Evolutionary conservation across 2,329 filamentous ascomycete genomes (phyloP), one percentile per base, ranked within the genome.

Genomic region (Mollisia scopiformis): DNA sequence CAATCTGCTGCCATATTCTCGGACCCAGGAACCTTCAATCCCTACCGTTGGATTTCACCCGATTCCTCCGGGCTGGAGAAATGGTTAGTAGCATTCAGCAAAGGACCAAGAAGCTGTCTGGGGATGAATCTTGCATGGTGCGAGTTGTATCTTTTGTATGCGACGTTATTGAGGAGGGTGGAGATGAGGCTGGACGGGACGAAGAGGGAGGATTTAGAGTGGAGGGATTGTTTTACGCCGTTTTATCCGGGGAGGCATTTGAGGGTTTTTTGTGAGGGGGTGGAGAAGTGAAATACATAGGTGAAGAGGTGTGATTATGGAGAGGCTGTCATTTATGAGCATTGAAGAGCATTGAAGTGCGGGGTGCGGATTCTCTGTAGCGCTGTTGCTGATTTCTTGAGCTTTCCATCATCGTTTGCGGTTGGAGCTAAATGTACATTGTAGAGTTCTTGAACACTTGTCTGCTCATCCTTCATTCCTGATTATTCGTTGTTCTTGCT

Each of bases 1-100:
- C 61, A 61, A 11, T 60, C 67, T 10, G 55, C 65, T 14, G 41
- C 53, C 23, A 65, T 71, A 14, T 74, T 71, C 57, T 59, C 62
- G 6, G 50, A 61, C 11, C 62, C 63, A 31, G 35, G 47, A 35
- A 55, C 19, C 11, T 73, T 69, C 62, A 58, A 61, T 28, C 66
- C 66, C 6, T 59, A 64, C 14, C 59, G 70, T 25, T 72, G 61
- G 67, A 72, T 58, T 1, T 27, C 31, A 14, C 35, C 55, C 1
- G 57, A 63, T 37, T 35, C 57, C 4, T 54, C 28, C 19, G 33
- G 49, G 2, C 50, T 58, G 27, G 58, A 58, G 31, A 46, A 61
- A 41, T 62, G 55, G 56, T 54, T 79, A 13, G 75, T 80, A 27
- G 71, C 79, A 1, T 83, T 83, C 64, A 76, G 74, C 1, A 70